Conservation (phyloP, 2,329 filamentous ascomycete genomes). For the Ceratocystis alfenasii region DNA sequence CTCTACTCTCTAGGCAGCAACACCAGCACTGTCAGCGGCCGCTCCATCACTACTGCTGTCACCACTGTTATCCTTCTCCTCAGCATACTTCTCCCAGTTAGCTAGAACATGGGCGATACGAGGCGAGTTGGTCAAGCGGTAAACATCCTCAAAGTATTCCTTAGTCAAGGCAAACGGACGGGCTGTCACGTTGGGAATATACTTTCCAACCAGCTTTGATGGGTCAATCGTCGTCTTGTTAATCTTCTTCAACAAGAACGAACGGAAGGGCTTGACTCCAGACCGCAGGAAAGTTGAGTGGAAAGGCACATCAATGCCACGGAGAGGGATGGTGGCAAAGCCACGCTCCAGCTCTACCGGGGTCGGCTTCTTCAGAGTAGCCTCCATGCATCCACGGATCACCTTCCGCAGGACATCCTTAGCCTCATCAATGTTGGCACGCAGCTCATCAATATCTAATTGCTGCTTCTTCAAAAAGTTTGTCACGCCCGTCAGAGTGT, state of each 20-base stretch:
- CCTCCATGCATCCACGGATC: conserved; percentile 74
- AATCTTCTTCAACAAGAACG: conserved; percentile 98
- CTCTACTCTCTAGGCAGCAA: conserved; percentile 17
- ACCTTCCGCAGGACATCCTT: conserved; percentile 83
- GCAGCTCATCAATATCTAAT: conserved; percentile 90
- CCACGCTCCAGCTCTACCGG: conserved; percentile 87
- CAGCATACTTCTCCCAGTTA: conserved; percentile 67
- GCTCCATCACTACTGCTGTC: conserved; percentile 9
- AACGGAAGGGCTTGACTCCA: conserved; percentile 97
- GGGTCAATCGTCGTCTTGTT: conserved; percentile 98
- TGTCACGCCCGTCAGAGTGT: conserved; percentile 64
- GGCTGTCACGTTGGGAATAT: conserved; percentile 97
- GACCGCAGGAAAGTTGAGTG: conserved; percentile 96
- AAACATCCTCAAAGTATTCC: conserved; percentile 99
- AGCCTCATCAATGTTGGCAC: conserved; percentile 80
- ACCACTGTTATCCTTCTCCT: conserved; percentile 35
- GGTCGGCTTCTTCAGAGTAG: conserved; percentile 76
- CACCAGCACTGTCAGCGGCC: conserved; percentile 13
- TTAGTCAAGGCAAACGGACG: conserved; percentile 89
- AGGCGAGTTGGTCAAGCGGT: conserved; percentile 75
- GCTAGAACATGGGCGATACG: conserved; percentile 69
- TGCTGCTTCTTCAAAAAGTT: conserved; percentile 96
- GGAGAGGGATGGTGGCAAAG: conserved; percentile 91
- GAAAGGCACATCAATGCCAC: conserved; percentile 97
- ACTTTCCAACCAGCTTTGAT: conserved; percentile 92